These are phyloP conservation scores for Leptographium radiaticola DNA, from an alignment of 2,329 filamentous ascomycete species.

Conservation along the genomic window DNA sequence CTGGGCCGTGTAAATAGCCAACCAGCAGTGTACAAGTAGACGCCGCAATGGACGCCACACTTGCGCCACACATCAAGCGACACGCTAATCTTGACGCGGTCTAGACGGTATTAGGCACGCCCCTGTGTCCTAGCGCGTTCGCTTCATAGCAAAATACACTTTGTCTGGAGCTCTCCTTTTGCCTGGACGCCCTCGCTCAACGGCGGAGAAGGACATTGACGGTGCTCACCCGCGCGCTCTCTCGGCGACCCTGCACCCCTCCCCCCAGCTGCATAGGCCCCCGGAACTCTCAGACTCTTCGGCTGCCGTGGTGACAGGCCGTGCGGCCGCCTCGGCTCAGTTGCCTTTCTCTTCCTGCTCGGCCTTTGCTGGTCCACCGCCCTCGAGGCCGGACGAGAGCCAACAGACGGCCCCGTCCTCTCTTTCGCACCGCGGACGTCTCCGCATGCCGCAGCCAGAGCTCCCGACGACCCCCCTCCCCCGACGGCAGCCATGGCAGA, in stretches of 20 bases:
- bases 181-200: neutral
- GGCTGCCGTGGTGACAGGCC: conserved; percentile 2
- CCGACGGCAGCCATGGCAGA: conserved; percentile 33
- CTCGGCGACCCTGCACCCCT: neutral
- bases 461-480: neutral
- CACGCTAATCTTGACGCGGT: neutral
- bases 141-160: neutral
- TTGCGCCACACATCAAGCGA: neutral
- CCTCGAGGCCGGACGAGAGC: neutral
- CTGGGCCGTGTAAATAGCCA: too few species aligned
- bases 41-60: too few species aligned
- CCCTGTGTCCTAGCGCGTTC: conserved; percentile 1
- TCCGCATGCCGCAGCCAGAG: neutral
- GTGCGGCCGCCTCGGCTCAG: conserved; percentile 7
- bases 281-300: neutral
- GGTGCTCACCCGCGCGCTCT: neutral
- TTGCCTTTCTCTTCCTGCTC: neutral
- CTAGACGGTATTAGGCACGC: neutral
- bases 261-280: neutral
- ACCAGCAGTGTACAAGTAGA: too few species aligned
- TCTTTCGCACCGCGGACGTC: neutral
- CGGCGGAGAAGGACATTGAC: neutral
- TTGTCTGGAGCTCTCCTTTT: neutral
- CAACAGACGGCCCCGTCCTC: too few species aligned
- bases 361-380: neutral